Evolutionary conservation across 306 rosid species (phyloP).

Genomic region (Citrullus colocynthis): DNA sequence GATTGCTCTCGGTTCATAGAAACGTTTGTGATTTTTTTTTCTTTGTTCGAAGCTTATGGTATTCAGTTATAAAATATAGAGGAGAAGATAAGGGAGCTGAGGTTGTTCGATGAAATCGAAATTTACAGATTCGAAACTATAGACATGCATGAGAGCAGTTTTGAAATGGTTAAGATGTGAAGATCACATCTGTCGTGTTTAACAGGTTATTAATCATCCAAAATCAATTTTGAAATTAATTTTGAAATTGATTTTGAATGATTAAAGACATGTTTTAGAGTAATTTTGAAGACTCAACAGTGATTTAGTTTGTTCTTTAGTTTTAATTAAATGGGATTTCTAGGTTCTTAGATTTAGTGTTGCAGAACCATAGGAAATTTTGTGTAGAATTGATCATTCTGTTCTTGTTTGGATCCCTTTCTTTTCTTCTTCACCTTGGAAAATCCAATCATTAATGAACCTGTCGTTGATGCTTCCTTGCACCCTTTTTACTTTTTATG

Average conservation of each 20-base stretch:
- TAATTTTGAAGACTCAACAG: background rate
- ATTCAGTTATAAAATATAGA: background rate
- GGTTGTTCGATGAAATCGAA: no score
- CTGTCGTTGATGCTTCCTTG: background rate
- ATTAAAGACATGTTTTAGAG: no score
- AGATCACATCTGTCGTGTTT: no score
- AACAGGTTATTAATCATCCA: no score
- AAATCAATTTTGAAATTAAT: no score
- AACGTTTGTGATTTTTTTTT: background rate
- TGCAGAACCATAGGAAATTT: background rate
- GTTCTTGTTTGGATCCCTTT: background rate
- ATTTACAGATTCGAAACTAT: no score
- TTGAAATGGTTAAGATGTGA: no score
- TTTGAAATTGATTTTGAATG: no score
- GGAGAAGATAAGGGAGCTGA: no score
- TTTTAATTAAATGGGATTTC: background rate
- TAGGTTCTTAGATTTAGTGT: background rate
- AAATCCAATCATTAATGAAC: background rate
- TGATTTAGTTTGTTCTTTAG: background rate
- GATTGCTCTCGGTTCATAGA: background rate
- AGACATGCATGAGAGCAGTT: no score
- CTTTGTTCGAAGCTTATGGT: background rate
- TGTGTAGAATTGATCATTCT: background rate
- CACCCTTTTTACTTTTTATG: background rate
- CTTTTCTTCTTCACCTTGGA: background rate